Base-by-base conservation (phyloP, 1,139 yeast genomes). In the Nematodospora anomalae region DNA sequence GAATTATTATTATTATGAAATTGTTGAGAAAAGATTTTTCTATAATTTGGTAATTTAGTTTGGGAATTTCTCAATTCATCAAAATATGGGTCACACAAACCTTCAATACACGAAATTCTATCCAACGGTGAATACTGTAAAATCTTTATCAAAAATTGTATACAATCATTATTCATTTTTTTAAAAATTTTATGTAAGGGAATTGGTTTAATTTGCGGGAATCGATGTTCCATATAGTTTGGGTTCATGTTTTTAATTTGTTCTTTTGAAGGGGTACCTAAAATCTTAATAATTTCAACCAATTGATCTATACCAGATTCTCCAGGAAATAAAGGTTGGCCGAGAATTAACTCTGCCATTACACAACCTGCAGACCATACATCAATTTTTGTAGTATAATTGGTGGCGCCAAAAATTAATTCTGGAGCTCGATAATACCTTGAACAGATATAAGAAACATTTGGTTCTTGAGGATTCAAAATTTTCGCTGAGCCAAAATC, bases 401-500 rank as follows among this genome's bases (percentile, higher is more conserved):
- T 85, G 6, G 92, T 83, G 9, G 96, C 94, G 15, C 95, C 96
- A 62, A 87, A 88, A 42, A 87, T 87, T 52, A 87, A 74, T 60
- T 87, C 96, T 1, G 96, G 96, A 8, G 98, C 97, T 44, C 98
- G 76, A 64, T 92, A 92, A 64, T 90, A 92, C 53, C 98, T 76
- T 18, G 97, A 90, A 62, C 98, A 92, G 41, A 92, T 92, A 62
- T 92, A 92, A 9, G 96, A 84, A 22, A 92, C 98, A 58, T 90
- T 90, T 30, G 96, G 96, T 61, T 92, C 98, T 11, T 76, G 74
- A 6, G 96, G 94, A 34, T 84, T 86, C 43, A 92, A 74, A 40
- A 86, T 83, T 61, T 92, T 92, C 21, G 98, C 98, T n/a, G 94
- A 81, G n/a, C 98, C 98, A 61, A 92, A 92, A 64, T 92, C 98